Evolutionary conservation across 805 yeast species (phyloP).

Genomic region (Candida jianshihensis): DNA sequence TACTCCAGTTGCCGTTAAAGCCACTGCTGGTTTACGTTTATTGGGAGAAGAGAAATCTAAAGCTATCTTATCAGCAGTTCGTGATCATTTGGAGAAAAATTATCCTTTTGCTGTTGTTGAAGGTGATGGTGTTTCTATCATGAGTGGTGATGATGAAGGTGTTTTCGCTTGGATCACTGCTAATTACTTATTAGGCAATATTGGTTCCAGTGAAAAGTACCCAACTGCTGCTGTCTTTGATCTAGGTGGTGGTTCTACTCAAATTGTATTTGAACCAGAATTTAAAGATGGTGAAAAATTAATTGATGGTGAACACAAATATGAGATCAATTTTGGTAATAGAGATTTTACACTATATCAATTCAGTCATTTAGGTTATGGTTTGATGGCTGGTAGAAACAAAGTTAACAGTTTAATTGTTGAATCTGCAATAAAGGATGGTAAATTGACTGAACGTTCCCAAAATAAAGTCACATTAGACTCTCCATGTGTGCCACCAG

Average conservation of each 20-base stretch:
- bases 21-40: constrained; percentile 92
- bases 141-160: constrained; percentile 97
- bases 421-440: constrained; percentile 37
- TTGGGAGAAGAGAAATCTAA: constrained; percentile 70
- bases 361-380: constrained; percentile 92
- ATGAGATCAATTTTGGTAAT: constrained; percentile 72
- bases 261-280: constrained; percentile 96
- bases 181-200: constrained; percentile 87
- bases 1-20: constrained; percentile 94
- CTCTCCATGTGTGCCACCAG: constrained; percentile 90
- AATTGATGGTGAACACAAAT: constrained; percentile 86
- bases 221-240: constrained; percentile 98
- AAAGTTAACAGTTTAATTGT: constrained; percentile 66
- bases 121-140: constrained; percentile 81
- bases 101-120: constrained; percentile 91
- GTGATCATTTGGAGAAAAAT: constrained; percentile 63
- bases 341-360: constrained; percentile 79
- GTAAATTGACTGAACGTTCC: constrained; percentile 32
- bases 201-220: constrained; percentile 62
- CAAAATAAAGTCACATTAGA: constrained; percentile 40
- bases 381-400: constrained; percentile 89
- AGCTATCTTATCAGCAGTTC: constrained; percentile 70
- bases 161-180: constrained; percentile 98
- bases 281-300: constrained; percentile 51
- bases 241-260: constrained; percentile 98